A percentile compares a stretch with the other conserved stretches of the same genome.
Evolutionary conservation across 441 rosid species (phyloP).

Genomic region (Pelargonium citronellum): DNA sequence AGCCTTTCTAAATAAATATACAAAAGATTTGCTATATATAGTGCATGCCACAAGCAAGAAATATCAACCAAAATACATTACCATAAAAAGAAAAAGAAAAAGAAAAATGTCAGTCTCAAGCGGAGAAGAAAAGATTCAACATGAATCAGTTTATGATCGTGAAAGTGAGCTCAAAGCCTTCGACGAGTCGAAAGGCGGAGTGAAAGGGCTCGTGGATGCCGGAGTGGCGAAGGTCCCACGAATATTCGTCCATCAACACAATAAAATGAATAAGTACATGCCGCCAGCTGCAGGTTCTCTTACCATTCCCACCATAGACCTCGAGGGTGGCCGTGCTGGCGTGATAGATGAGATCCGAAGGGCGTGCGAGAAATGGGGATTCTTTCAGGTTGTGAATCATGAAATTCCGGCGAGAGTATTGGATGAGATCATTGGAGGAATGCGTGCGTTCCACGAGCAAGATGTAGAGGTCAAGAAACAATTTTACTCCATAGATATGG

Average conservation of each 20-base stretch:
- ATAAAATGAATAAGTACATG: neutral
- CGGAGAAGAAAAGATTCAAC: no score
- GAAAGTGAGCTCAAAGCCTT: slow-evolving; percentile 24
- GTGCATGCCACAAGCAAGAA: no score
- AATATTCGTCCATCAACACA: slow-evolving; percentile 31
- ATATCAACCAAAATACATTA: no score
- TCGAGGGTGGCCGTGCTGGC: slow-evolving; percentile 11
- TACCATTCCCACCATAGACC: slow-evolving; percentile 32
- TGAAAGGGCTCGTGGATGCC: slow-evolving; percentile 33
- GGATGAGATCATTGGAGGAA: slow-evolving; percentile 32
- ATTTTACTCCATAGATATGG: slow-evolving; percentile 27
- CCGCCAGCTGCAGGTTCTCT: neutral
- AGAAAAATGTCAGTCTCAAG: no score
- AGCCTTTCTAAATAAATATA: no score
- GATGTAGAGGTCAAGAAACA: slow-evolving; percentile 29
- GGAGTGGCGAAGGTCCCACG: slow-evolving; percentile 26
- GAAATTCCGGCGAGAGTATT: slow-evolving; percentile 28
- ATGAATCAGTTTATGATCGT: no score
- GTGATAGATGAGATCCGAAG: slow-evolving; percentile 21
- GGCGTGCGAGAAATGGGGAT: slow-evolving; percentile 42
- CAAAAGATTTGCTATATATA: no score
- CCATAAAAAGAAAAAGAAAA: no score
- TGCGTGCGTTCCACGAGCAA: slow-evolving; percentile 33
- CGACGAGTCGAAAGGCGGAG: slow-evolving; percentile 29
- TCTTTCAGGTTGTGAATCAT: slow-evolving; percentile 50